Percentiles rank a stretch among this genome's conserved stretches.
Conservation (phyloP, 768 basidiomycete species). For the Mycena maculata region DNA sequence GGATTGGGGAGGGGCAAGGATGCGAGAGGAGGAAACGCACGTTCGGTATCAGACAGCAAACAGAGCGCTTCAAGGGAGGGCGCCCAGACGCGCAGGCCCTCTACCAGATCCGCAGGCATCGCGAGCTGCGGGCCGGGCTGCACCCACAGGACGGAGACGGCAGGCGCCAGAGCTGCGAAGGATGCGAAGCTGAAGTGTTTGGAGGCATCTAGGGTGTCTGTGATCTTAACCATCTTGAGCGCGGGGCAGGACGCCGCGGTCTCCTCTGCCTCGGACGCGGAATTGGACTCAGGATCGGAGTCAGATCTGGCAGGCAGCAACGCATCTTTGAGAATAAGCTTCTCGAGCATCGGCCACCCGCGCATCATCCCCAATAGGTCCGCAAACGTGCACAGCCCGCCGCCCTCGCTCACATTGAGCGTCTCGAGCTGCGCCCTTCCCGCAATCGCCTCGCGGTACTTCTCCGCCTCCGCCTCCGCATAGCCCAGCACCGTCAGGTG, state of each 20-base stretch:
- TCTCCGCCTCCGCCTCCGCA: constrained; percentile 2
- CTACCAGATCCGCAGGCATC: too few relatives aligned
- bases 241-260: neutral
- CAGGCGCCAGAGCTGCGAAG: too few relatives aligned
- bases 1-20: too few relatives aligned
- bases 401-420: constrained; percentile 18
- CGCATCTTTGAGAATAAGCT: constrained; percentile 20
- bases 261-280: neutral
- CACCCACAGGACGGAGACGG: too few relatives aligned
- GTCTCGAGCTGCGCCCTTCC: neutral
- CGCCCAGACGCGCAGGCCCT: too few relatives aligned
- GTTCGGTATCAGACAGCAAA: too few relatives aligned
- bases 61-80: too few relatives aligned
- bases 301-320: constrained; percentile 3
- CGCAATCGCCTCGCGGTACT: constrained; percentile 16
- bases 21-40: too few relatives aligned
- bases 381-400: neutral
- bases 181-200: neutral
- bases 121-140: too few relatives aligned
- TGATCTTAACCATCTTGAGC: constrained; percentile 31
- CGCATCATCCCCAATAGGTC: constrained; percentile 22
- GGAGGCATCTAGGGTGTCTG: constrained; percentile 16
- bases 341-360: constrained; percentile 25
- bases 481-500: constrained; percentile 26
- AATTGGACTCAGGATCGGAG: too few relatives aligned